These are phyloP conservation scores for Rheum nobile DNA, from an alignment of 148 eudicot genomes.

Conservation along the genomic window DNA sequence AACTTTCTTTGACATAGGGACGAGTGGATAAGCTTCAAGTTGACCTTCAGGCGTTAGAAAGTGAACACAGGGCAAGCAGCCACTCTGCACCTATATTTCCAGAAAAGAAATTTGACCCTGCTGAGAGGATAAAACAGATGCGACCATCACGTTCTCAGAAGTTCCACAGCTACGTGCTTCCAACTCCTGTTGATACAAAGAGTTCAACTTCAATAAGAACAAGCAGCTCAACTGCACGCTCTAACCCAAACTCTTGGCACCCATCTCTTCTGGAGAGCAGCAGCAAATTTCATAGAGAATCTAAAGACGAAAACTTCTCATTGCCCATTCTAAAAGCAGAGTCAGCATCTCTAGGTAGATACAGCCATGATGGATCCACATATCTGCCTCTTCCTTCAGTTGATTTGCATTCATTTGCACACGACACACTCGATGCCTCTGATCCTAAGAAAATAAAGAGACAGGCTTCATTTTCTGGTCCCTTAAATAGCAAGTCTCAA, in stretches of 20 bases:
- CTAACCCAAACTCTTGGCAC: conserved; percentile 46
- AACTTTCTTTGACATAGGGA: conserved; percentile 22
- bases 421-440: conserved; percentile 32
- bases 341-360: conserved; percentile 22
- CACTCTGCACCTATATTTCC: conserved; percentile 67
- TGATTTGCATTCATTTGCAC: conserved; percentile 36
- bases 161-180: conserved; percentile 62
- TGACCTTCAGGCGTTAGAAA: conserved; percentile 31
- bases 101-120: conserved; percentile 55
- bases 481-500: conserved; percentile 57
- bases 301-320: conserved; percentile 29
- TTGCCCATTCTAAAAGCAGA: conserved; percentile 20
- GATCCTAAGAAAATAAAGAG: conserved; percentile 50
- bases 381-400: conserved; percentile 40
- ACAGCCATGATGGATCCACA: conserved; percentile 23
- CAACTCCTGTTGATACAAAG: conserved; percentile 76
- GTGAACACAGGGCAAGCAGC: conserved; percentile 41
- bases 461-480: conserved; percentile 72
- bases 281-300: conserved; percentile 38
- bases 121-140: conserved; percentile 43
- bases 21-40: conserved; percentile 33
- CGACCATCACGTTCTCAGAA: conserved; percentile 36
- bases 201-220: conserved; percentile 37
- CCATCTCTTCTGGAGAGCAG: conserved; percentile 46
- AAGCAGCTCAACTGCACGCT: conserved; percentile 29